Evolutionary conservation across 2,329 filamentous ascomycete species (phyloP).

Genomic region (Cladosporium sp.): DNA sequence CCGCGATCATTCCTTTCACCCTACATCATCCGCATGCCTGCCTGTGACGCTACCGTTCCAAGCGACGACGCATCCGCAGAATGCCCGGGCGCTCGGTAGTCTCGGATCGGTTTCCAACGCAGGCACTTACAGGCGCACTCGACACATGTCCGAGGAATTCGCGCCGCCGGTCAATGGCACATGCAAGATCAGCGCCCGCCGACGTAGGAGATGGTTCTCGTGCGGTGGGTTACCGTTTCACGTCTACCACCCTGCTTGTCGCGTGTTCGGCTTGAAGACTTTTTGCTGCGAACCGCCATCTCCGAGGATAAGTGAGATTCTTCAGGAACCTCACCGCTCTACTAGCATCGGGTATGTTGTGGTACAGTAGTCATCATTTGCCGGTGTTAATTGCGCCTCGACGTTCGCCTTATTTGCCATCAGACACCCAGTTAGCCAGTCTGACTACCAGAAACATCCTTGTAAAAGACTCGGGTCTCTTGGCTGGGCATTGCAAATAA

Average conservation of each 20-base stretch:
- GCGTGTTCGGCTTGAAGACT: conserved; percentile 9
- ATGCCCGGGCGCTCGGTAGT: conserved; percentile 3
- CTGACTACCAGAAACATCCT: not conserved
- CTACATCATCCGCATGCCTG: not conserved
- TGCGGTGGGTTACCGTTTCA: conserved; percentile 8
- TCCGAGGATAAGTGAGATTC: not conserved
- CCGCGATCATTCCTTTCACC: not conserved
- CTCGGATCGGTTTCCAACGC: conserved; percentile 2
- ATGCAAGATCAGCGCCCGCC: not conserved
- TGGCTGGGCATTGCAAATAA: conserved; percentile 9
- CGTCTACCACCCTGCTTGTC: conserved; percentile 6
- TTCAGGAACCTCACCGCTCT: conserved; percentile 10
- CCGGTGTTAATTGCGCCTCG: too few species aligned
- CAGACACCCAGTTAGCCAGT: too few species aligned
- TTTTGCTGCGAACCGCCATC: not conserved
- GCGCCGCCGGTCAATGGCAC: not conserved
- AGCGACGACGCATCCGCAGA: not conserved
- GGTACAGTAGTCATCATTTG: too few species aligned
- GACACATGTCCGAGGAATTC: conserved; percentile 4
- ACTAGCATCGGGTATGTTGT: not conserved
- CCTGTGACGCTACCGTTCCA: not conserved
- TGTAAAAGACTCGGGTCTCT: not conserved
- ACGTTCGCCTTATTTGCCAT: too few species aligned
- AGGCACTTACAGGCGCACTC: conserved; percentile 2
- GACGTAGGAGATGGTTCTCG: not conserved